A percentile compares a stretch with the other conserved stretches of the same genome.
Conservation (phyloP, 192 early-diverging fungal genomes). For the Allomyces arbusculus region DNA sequence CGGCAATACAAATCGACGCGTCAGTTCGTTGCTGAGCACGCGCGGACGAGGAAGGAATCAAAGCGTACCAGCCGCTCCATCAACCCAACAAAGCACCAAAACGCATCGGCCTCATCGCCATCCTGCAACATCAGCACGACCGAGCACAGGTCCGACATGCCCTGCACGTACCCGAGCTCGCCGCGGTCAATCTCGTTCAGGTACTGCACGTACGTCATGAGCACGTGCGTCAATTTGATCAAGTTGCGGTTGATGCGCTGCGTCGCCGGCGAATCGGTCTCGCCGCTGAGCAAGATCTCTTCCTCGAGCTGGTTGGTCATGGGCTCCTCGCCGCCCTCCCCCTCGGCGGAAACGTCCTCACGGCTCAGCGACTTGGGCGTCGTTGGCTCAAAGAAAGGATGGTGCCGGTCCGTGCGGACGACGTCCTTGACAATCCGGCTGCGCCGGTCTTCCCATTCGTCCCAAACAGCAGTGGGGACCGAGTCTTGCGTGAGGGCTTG, state of each 20-base stretch:
- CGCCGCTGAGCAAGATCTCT: not conserved
- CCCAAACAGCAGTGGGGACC: not conserved
- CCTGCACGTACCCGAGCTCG: slow-evolving; percentile 72
- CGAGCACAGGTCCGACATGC: slow-evolving; percentile 79
- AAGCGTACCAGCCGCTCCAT: slow-evolving; percentile 68
- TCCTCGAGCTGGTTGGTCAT: not conserved
- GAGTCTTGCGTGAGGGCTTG: not conserved
- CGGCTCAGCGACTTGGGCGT: not conserved
- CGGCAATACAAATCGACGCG: not conserved
- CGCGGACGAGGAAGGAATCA: not conserved
- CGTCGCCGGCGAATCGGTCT: slow-evolving; percentile 2
- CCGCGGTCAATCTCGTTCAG: slow-evolving; percentile 7
- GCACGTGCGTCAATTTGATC: slow-evolving; percentile 1
- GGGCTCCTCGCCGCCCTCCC: not conserved
- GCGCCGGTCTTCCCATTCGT: not conserved
- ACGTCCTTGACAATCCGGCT: slow-evolving; percentile 56
- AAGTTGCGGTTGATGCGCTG: slow-evolving; percentile 5
- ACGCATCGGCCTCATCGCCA: slow-evolving; percentile 67
- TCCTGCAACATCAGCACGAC: not conserved
- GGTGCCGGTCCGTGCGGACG: slow-evolving; percentile 75
- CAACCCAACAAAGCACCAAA: slow-evolving; percentile 78
- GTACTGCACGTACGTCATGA: slow-evolving; percentile 1
- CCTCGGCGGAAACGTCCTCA: not conserved
- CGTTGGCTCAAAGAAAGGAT: slow-evolving; percentile 52
- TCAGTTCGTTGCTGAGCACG: not conserved